phyloP scores from a whole-genome alignment of 2,329 filamentous ascomycete genomes.

The Aureobasidium melanogenum region DNA sequence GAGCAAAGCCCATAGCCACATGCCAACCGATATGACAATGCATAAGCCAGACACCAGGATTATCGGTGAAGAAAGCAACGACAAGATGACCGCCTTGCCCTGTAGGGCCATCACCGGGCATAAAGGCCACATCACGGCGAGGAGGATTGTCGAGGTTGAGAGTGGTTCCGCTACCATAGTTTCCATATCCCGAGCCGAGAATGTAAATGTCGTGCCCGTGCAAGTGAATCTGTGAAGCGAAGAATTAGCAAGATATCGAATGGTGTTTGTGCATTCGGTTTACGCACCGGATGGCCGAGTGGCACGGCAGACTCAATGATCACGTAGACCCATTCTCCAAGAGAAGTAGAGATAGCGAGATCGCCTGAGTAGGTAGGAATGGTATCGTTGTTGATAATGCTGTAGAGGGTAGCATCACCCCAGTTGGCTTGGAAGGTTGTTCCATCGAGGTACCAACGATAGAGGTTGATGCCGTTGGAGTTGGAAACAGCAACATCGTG shows the following conservation, averaged over 20 bases:
- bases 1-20: constrained; percentile 22
- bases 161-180: constrained; percentile 23
- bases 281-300: constrained; percentile 25
- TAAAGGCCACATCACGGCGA: constrained; percentile 25
- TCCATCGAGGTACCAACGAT: constrained; percentile 33
- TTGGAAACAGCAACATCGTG: constrained; percentile 25
- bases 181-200: constrained; percentile 28
- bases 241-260: too few relatives aligned
- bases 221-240: too few relatives aligned
- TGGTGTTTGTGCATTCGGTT: too few relatives aligned
- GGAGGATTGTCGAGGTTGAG: constrained; percentile 26
- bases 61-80: constrained; percentile 26
- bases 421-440: constrained; percentile 32
- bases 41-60: constrained; percentile 25
- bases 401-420: constrained; percentile 30
- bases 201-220: constrained; percentile 39
- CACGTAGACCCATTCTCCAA: constrained; percentile 33
- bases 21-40: constrained; percentile 26
- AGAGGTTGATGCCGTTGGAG: constrained; percentile 24
- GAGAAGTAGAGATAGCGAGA: constrained; percentile 27
- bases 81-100: constrained; percentile 23
- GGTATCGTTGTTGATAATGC: constrained; percentile 26
- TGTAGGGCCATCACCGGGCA: constrained; percentile 19
- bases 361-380: constrained; percentile 26
- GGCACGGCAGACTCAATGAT: constrained; percentile 32